These are phyloP conservation scores for Wickerhamomyces bovis DNA, from an alignment of 805 yeast genomes.

Conservation along the genomic window DNA sequence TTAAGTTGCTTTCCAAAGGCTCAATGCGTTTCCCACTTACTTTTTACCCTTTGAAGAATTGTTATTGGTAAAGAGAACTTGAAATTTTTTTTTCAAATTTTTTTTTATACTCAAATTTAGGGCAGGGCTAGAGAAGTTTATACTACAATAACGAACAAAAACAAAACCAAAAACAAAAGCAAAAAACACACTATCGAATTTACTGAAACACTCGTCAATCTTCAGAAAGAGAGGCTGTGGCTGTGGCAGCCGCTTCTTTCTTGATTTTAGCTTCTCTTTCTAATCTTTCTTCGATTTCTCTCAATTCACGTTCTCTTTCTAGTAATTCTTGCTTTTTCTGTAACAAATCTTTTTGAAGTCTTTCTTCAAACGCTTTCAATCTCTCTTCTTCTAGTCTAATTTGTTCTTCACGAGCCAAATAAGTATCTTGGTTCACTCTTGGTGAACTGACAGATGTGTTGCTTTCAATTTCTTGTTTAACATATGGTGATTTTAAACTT, in stretches of 20 bases:
- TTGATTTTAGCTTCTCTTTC: slow-evolving; percentile 45
- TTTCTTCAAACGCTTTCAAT: slow-evolving; percentile 76
- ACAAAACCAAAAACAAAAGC: background rate
- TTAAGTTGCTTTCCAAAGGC: slow-evolving; percentile 4
- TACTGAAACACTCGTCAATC: background rate
- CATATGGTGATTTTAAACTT: slow-evolving; percentile 16
- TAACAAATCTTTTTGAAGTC: slow-evolving; percentile 82
- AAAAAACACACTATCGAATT: background rate
- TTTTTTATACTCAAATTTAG: background rate
- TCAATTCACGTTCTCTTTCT: slow-evolving; percentile 79
- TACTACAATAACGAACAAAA: too few relatives aligned
- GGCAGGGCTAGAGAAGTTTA: too few relatives aligned
- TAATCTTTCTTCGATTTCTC: slow-evolving; percentile 70
- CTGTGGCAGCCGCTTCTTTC: slow-evolving; percentile 10
- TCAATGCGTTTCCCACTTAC: background rate
- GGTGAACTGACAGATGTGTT: slow-evolving; percentile 14
- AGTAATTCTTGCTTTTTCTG: slow-evolving; percentile 76
- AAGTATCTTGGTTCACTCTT: slow-evolving; percentile 29
- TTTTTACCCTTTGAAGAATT: background rate
- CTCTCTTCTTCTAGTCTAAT: slow-evolving; percentile 86
- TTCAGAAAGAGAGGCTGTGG: background rate
- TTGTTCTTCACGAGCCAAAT: slow-evolving; percentile 76
- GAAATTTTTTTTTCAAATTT: background rate
- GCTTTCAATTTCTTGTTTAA: slow-evolving; percentile 20
- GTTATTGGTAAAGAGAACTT: too few relatives aligned